These are phyloP conservation scores for Colletotrichum higginsianum DNA, from an alignment of 2,329 filamentous ascomycete genomes.

Conservation along the genomic window DNA sequence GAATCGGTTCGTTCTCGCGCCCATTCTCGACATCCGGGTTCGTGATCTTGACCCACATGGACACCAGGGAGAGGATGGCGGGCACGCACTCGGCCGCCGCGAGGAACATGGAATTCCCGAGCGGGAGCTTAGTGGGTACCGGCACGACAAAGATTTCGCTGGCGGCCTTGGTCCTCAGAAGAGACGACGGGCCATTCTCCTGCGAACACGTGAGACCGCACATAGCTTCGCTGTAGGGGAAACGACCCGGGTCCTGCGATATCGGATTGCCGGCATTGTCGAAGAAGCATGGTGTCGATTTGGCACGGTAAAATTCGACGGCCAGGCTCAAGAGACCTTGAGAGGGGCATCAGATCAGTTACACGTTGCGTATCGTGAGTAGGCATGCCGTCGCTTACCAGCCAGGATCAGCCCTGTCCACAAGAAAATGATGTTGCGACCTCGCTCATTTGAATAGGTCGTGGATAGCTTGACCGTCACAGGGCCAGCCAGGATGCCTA, in stretches of 20 bases:
- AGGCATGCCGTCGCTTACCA: conserved; percentile 56
- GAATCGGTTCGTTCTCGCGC: conserved; percentile 57
- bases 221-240: conserved; percentile 58
- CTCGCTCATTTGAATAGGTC: conserved; percentile 76
- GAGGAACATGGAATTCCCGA: conserved; percentile 72
- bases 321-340: conserved; percentile 72
- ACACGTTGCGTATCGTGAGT: not conserved
- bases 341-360: not conserved
- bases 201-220: conserved; percentile 66
- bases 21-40: conserved; percentile 49
- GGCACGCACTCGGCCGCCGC: conserved; percentile 77
- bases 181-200: conserved; percentile 65
- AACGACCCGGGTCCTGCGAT: conserved; percentile 53
- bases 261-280: conserved; percentile 57
- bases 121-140: conserved; percentile 67
- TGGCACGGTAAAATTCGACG: conserved; percentile 74
- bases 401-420: conserved; percentile 75
- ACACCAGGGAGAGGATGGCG: conserved; percentile 72
- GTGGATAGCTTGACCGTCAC: conserved; percentile 72
- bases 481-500: conserved; percentile 76
- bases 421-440: conserved; percentile 76
- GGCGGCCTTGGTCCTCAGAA: conserved; percentile 67
- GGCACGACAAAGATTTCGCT: conserved; percentile 76
- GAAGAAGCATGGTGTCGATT: conserved; percentile 58
- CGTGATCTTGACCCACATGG: conserved; percentile 74